phyloP scores from a whole-genome alignment of 345 rosid genomes.

The Crucihimalaya himalaica region DNA sequence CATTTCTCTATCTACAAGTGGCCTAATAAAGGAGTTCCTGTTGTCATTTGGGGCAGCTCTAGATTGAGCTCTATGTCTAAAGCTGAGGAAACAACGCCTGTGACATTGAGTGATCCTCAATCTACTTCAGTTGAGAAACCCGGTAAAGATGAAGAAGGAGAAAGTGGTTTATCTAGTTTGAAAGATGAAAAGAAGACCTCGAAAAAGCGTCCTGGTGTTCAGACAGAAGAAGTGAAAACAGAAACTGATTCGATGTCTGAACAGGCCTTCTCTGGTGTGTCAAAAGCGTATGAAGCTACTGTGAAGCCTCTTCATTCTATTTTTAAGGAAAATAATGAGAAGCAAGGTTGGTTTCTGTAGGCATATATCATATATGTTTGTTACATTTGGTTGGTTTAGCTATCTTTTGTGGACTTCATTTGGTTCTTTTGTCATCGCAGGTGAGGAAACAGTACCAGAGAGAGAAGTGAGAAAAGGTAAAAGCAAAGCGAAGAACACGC shows the following conservation, averaged over 20 bases:
- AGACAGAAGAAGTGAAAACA: constrained; percentile 32
- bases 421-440: constrained; percentile 46
- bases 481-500: constrained; percentile 41
- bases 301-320: constrained; percentile 44
- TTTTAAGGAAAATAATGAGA: constrained; percentile 25
- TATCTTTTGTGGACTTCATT: constrained; percentile 17
- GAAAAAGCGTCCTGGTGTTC: constrained; percentile 20
- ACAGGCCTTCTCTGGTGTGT: constrained; percentile 23
- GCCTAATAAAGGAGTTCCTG: constrained; percentile 76
- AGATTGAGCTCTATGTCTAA: constrained; percentile 49
- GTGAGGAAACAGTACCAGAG: constrained; percentile 30
- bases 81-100: constrained; percentile 1
- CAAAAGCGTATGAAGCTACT: constrained; percentile 39
- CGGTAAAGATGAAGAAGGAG: not conserved
- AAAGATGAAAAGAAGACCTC: constrained; percentile 17
- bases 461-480: constrained; percentile 43
- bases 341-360: constrained; percentile 40
- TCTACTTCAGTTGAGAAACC: constrained; percentile 12
- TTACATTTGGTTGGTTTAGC: constrained; percentile 17
- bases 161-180: constrained; percentile 1
- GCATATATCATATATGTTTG: not conserved
- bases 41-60: constrained; percentile 45
- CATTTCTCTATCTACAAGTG: constrained; percentile 95
- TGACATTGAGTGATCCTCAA: not conserved
- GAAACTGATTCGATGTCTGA: constrained; percentile 23